Conservation (phyloP, 306 rosid genomes). For the Trichosanthes cucumerina region DNA sequence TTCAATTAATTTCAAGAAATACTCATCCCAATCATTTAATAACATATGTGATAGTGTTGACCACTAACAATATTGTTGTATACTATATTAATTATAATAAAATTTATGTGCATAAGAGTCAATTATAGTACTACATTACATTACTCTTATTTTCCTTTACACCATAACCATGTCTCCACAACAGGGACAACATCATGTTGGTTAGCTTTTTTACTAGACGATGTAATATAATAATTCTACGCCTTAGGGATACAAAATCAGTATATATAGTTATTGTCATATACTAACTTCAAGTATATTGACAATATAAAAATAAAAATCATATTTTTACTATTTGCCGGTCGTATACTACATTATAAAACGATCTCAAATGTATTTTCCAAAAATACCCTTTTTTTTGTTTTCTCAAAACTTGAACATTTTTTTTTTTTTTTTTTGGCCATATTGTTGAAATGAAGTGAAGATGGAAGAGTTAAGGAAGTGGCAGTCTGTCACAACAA, state of each 20-base stretch:
- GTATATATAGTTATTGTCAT: neutral
- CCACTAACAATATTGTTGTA: no score
- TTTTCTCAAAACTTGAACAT: neutral
- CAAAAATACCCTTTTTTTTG: neutral
- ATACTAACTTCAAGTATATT: neutral
- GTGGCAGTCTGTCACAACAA: neutral
- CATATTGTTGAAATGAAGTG: neutral
- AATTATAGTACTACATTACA: neutral
- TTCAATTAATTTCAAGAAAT: no score
- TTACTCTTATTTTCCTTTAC: neutral
- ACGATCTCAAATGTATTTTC: neutral
- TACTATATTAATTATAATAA: no score
- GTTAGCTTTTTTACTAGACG: neutral
- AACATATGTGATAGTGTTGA: no score
- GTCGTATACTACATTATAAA: no score
- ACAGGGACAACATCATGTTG: neutral
- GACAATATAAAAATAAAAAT: neutral
- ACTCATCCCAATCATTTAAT: no score
- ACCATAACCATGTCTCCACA: neutral
- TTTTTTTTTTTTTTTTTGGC: no score
- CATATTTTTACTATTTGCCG: neutral
- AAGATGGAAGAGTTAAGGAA: neutral
- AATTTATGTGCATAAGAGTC: no score
- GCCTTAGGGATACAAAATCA: neutral
- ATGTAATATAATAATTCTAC: neutral